These are phyloP conservation scores for Ophiostoma perfectum DNA, from an alignment of 2,329 filamentous ascomycete genomes.

Conservation along the genomic window DNA sequence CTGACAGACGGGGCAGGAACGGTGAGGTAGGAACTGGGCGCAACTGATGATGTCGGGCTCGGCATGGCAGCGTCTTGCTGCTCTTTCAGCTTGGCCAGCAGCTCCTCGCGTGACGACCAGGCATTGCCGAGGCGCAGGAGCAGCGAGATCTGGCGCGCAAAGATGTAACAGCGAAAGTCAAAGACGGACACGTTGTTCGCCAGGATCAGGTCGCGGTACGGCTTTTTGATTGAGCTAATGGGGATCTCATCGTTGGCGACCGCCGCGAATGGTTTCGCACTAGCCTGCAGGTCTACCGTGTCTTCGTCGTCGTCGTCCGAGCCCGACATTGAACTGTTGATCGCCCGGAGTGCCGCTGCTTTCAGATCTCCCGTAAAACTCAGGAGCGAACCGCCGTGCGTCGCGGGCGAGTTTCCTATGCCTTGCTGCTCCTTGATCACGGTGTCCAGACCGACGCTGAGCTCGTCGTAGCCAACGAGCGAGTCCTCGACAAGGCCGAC, in stretches of 20 bases:
- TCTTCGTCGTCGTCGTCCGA: slow-evolving; percentile 38
- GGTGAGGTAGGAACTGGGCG: slow-evolving; percentile 26
- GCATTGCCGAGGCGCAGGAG: slow-evolving; percentile 78
- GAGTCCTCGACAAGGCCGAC: slow-evolving; percentile 95
- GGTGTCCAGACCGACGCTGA: slow-evolving; percentile 78
- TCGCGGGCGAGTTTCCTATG: slow-evolving; percentile 51
- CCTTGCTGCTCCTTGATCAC: slow-evolving; percentile 65
- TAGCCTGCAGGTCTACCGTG: slow-evolving; percentile 47
- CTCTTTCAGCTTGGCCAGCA: slow-evolving; percentile 56
- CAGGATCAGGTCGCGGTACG: slow-evolving; percentile 86
- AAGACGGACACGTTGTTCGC: slow-evolving; percentile 94
- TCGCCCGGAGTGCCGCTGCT: slow-evolving; percentile 49
- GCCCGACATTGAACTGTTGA: slow-evolving; percentile 33
- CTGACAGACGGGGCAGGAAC: slow-evolving; percentile 46
- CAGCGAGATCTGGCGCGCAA: slow-evolving; percentile 78
- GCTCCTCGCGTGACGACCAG: slow-evolving; percentile 56
- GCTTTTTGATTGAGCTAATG: slow-evolving; percentile 62
- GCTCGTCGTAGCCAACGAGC: slow-evolving; percentile 87
- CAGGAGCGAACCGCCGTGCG: slow-evolving; percentile 68
- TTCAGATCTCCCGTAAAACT: slow-evolving; percentile 69
- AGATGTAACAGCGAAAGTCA: slow-evolving; percentile 91
- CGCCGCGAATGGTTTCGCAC: background rate
- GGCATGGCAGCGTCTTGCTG: slow-evolving; percentile 55
- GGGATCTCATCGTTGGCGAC: slow-evolving; percentile 42
- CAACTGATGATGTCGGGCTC: slow-evolving; percentile 31